Evolutionary conservation across 495 filamentous ascomycete genomes (phyloP).

Genomic region (Penicillium egyptiacum): DNA sequence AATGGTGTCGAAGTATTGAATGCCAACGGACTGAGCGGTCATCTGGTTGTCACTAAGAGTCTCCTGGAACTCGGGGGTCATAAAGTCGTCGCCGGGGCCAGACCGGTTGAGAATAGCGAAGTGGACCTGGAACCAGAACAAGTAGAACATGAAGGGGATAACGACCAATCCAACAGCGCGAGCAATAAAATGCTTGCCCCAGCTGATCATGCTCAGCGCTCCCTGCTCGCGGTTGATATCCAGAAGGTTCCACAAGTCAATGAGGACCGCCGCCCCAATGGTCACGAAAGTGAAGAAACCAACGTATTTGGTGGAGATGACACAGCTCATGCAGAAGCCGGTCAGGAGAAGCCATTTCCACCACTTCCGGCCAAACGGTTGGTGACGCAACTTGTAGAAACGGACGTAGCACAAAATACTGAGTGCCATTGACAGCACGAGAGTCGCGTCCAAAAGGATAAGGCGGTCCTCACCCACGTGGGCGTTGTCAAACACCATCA

Average conservation of each 20-base stretch:
- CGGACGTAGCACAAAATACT: constrained; percentile 91
- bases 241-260: constrained; percentile 94
- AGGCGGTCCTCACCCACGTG: constrained; percentile 96
- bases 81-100: constrained; percentile 97
- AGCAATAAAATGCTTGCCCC: constrained; percentile 86
- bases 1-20: constrained; percentile 88
- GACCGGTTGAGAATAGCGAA: constrained; percentile 86
- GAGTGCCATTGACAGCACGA: constrained; percentile 94
- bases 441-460: constrained; percentile 90
- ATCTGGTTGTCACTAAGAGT: constrained; percentile 92
- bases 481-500: constrained; percentile 96
- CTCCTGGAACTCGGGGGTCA: constrained; percentile 97
- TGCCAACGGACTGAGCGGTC: constrained; percentile 77
- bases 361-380: constrained; percentile 91
- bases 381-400: constrained; percentile 94
- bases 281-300: constrained; percentile 96
- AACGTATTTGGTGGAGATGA: constrained; percentile 98
- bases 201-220: constrained; percentile 71
- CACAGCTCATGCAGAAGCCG: constrained; percentile 89
- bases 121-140: constrained; percentile 99
- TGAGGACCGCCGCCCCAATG: constrained; percentile 86
- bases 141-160: constrained; percentile 93
- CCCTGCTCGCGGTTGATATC: constrained; percentile 80
- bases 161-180: constrained; percentile 79
- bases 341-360: constrained; percentile 99